phyloP scores from a whole-genome alignment of 192 early-diverging fungal genomes.

The Phycomyces blakesleeanus region DNA sequence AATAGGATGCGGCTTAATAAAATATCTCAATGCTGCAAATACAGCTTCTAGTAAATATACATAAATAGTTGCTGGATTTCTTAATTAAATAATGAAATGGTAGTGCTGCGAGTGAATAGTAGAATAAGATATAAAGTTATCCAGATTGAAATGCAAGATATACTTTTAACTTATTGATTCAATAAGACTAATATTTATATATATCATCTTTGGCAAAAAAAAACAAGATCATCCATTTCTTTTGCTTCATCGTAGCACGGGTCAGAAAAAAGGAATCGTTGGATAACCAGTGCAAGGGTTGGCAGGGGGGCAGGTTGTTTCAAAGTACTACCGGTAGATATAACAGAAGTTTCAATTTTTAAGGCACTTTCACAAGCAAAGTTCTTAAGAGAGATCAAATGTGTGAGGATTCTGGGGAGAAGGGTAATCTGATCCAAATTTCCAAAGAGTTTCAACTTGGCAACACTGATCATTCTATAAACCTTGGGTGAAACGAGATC shows the following conservation, averaged over 20 bases:
- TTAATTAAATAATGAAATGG: too few relatives aligned
- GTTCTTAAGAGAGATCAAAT: conserved; percentile 7
- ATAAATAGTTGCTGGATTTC: too few relatives aligned
- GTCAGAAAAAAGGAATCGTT: conserved; percentile 1
- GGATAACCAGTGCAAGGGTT: conserved; percentile 3
- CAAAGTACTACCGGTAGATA: not conserved
- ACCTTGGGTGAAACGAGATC: conserved; percentile 13
- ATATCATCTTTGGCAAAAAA: not conserved
- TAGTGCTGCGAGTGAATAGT: too few relatives aligned
- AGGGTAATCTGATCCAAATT: conserved; percentile 5
- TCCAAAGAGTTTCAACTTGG: conserved; percentile 1
- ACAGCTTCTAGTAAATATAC: too few relatives aligned
- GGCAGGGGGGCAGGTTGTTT: not conserved
- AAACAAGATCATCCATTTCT: conserved; percentile 2
- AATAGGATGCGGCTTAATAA: too few relatives aligned
- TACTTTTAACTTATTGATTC: not conserved
- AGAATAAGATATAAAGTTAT: too few relatives aligned
- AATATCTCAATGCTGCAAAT: too few relatives aligned
- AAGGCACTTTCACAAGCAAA: not conserved
- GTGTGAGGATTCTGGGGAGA: not conserved
- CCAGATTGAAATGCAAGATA: too few relatives aligned
- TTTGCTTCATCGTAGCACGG: conserved; percentile 2
- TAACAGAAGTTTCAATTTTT: conserved; percentile 2
- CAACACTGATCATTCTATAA: conserved; percentile 5
- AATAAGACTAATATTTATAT: not conserved